phyloP scores from a whole-genome alignment of 768 basidiomycete species.

The Boletus tomentosulus region DNA sequence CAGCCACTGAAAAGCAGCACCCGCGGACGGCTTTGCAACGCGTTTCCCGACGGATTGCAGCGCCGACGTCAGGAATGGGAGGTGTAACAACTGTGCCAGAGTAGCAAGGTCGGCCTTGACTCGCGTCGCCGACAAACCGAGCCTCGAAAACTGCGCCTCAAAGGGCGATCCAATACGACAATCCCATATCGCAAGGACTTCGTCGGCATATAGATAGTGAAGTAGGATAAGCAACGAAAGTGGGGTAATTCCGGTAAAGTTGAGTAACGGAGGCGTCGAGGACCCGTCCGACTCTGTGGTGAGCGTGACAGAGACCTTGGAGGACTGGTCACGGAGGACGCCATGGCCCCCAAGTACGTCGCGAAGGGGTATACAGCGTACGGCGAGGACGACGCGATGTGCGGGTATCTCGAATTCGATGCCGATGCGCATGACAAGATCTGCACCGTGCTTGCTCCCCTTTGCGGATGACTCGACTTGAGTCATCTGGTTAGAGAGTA shows the following conservation, averaged over 20 bases:
- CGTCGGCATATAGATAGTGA: constrained; percentile 86
- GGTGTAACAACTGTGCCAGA: constrained; percentile 54
- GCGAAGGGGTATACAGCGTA: constrained; percentile 49
- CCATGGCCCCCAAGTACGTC: constrained; percentile 37
- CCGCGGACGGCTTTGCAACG: constrained; percentile 44
- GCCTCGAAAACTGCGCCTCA: constrained; percentile 33
- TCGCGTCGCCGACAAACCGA: constrained; percentile 41
- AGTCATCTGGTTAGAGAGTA: constrained; percentile 5
- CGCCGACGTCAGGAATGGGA: constrained; percentile 50
- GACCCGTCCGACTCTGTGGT: not conserved
- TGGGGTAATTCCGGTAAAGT: constrained; percentile 54
- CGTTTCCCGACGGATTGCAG: constrained; percentile 63
- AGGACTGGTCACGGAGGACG: constrained; percentile 24
- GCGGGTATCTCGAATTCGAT: constrained; percentile 48
- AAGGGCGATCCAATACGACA: constrained; percentile 51
- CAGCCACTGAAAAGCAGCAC: constrained; percentile 46
- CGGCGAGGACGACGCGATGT: constrained; percentile 63
- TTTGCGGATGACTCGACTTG: not conserved
- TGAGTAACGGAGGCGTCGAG: constrained; percentile 7
- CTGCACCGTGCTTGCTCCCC: constrained; percentile 51
- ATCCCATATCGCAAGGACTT: constrained; percentile 82
- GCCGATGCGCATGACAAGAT: constrained; percentile 50
- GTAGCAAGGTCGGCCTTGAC: constrained; percentile 62
- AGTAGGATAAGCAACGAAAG: constrained; percentile 72
- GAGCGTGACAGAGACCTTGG: constrained; percentile 31